Conservation (phyloP, 768 basidiomycete species). For the Trichaptum fuscoviolaceum region DNA sequence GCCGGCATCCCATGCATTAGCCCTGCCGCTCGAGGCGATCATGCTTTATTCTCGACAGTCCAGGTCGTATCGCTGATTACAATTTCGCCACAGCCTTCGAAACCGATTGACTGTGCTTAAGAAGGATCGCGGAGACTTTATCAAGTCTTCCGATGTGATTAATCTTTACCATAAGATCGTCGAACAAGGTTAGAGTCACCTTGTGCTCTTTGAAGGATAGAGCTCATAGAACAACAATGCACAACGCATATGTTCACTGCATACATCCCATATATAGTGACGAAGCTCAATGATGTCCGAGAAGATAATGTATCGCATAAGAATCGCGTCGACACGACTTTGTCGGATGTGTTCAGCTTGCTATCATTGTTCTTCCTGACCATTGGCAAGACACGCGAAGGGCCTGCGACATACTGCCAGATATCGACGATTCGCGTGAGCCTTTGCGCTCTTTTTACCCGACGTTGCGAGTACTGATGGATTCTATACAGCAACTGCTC, state of each 20-base stretch:
- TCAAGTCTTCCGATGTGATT: slow-evolving; percentile 91
- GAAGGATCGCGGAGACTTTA: slow-evolving; percentile 88
- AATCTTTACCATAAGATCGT: slow-evolving; percentile 89
- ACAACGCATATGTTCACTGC: slow-evolving; percentile 1
- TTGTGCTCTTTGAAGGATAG: not conserved
- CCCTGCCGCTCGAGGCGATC: slow-evolving; percentile 13
- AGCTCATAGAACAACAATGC: not conserved
- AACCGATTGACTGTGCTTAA: slow-evolving; percentile 93
- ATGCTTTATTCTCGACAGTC: not conserved
- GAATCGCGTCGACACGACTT: slow-evolving; percentile 91
- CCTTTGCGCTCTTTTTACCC: slow-evolving; percentile 18
- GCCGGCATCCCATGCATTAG: slow-evolving; percentile 9
- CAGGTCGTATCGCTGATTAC: slow-evolving; percentile 4
- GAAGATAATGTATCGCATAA: slow-evolving; percentile 69
- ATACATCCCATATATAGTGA: slow-evolving; percentile 46
- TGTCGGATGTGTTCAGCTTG: slow-evolving; percentile 93
- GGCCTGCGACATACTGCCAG: slow-evolving; percentile 93
- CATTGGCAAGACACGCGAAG: slow-evolving; percentile 92
- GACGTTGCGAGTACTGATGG: not conserved
- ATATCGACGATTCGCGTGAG: slow-evolving; percentile 94
- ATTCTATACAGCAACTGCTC: slow-evolving; percentile 70
- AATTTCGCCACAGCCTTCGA: slow-evolving; percentile 58
- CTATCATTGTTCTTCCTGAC: slow-evolving; percentile 97
- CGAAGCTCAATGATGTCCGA: slow-evolving; percentile 85
- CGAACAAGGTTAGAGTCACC: slow-evolving; percentile 67